A percentile compares a stretch with the other conserved stretches of the same genome.
These are phyloP conservation scores for Penicillium palitans DNA, from an alignment of 2,329 filamentous ascomycete species.

Conservation along the genomic window DNA sequence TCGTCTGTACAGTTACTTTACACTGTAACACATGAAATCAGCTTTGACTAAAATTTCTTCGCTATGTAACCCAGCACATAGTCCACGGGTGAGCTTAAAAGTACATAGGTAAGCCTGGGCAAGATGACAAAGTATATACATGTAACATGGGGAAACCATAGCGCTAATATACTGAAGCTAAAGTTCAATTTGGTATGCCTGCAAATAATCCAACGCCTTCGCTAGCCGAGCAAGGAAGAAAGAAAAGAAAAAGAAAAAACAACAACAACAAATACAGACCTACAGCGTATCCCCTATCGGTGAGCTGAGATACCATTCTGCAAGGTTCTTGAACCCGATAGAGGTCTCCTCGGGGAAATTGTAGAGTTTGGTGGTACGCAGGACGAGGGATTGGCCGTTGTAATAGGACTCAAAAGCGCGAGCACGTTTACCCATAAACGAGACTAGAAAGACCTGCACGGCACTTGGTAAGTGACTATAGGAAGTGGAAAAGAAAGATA, in stretches of 20 bases:
- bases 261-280: not conserved
- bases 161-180: not conserved
- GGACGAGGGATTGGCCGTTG: not conserved
- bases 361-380: not conserved
- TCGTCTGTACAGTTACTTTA: not conserved
- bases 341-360: not conserved
- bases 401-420: not conserved
- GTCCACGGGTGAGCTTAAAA: not conserved
- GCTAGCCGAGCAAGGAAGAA: not conserved
- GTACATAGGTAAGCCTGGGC: not conserved
- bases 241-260: not conserved
- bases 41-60: not conserved
- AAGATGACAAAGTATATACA: not conserved
- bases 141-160: not conserved
- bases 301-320: not conserved
- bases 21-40: not conserved
- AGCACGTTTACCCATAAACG: not conserved
- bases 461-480: not conserved
- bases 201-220: not conserved
- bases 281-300: not conserved
- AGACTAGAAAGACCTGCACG: not conserved
- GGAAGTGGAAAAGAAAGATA: not conserved
- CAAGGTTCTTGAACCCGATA: not conserved
- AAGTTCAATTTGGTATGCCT: not conserved
- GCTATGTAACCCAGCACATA: not conserved